Base-by-base conservation (phyloP, 768 basidiomycete genomes). In the Trametes meyenii region DNA sequence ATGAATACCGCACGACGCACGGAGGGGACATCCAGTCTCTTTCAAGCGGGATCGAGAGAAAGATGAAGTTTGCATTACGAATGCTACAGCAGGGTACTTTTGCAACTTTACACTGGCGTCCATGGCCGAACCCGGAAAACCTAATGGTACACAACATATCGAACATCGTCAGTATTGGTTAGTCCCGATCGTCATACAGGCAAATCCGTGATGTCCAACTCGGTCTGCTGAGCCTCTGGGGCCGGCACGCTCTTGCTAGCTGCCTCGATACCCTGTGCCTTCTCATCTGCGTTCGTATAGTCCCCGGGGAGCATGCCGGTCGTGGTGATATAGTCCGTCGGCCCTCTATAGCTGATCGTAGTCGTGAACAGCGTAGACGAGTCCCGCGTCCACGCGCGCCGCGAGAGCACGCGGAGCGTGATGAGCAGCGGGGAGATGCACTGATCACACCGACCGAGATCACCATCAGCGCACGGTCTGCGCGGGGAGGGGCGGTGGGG, bases 361-460 rank as follows among this genome's bases (percentile, higher is more conserved):
- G 59, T 64, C 29, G 58, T 60, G 33, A 60, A 61, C 17, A 60
- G 44, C 26, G 62, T 64, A n/a, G 54, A 42, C 0, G 67, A 75
- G 33, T 67, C 72, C 54, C 60, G 69, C 12, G 70, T 67, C 72
- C 74, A 77, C 8, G 75, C 72, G 23, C 66, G 66, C 3, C 72
- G 69, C 21, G 71, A 69, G 16, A 74, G 70, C 11, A 76, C 73
- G 19, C 76, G 75, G 5, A 74, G 66, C 23, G 73, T 69, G 58
- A 76, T 75, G 60, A 75, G 44, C 54, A 75, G 67, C 16, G 74
- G 73, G 0, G 73, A 68, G 19, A 78, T 72, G 65, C 74, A 75
- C 74, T 75, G 63, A 14, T 13, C 35, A 11, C 12, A 19, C 29
- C 48, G 33, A 16, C 16, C 24, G n/a, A 8, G n/a, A n/a, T n/a